These are phyloP conservation scores for Closterium sp. DNA, from an alignment of 139 green algal genomes.

Conservation along the genomic window DNA sequence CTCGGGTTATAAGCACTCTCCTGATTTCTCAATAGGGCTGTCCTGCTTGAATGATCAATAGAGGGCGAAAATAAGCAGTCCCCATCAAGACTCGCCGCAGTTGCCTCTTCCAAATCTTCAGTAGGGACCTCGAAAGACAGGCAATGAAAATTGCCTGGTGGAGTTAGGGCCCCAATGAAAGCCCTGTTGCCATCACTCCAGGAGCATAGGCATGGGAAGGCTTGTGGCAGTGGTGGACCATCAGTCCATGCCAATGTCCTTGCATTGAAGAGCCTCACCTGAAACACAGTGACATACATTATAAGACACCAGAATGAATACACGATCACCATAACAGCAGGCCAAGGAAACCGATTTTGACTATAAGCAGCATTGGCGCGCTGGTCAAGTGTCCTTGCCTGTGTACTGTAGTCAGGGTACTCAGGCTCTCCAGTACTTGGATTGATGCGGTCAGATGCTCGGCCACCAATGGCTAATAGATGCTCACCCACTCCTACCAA, in stretches of 20 bases:
- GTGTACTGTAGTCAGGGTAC: background rate
- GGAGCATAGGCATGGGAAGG: background rate
- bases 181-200: background rate
- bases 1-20: background rate
- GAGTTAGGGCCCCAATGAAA: background rate
- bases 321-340: background rate
- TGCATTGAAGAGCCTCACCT: background rate
- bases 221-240: background rate
- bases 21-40: background rate
- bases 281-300: background rate
- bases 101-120: background rate
- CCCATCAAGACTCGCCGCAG: background rate
- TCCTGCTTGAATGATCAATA: background rate
- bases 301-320: background rate
- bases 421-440: background rate
- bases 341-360: background rate
- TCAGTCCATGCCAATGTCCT: background rate
- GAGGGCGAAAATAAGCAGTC: background rate
- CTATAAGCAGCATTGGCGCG: too few species aligned
- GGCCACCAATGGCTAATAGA: background rate
- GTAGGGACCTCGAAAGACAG: background rate
- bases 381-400: background rate
- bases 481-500: background rate
- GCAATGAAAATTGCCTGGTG: background rate
- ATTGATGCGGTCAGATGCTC: background rate